A percentile compares a stretch with the other conserved stretches of the same genome.
Evolutionary conservation across 441 rosid species (phyloP).

Genomic region (Gossypium davidsonii): DNA sequence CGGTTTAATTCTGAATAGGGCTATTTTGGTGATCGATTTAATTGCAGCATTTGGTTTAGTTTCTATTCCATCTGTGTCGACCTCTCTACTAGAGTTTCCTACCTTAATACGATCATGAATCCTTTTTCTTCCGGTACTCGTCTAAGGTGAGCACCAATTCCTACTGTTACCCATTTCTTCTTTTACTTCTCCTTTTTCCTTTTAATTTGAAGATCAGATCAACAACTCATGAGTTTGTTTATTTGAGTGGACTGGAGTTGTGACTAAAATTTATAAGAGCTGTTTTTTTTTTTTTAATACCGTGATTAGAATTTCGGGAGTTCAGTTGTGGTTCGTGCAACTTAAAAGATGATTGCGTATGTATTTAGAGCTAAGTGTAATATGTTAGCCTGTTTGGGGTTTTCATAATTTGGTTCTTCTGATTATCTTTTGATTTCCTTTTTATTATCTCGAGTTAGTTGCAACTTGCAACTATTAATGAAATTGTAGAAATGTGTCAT

Average conservation of each 20-base stretch:
- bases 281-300: background rate
- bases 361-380: background rate
- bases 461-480: background rate
- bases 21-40: background rate
- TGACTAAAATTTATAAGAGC: background rate
- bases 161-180: background rate
- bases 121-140: conserved; percentile 97
- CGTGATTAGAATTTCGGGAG: conserved; percentile 4
- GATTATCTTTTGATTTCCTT: background rate
- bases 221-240: conserved; percentile 10
- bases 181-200: background rate
- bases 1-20: conserved; percentile 5
- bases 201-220: conserved; percentile 2
- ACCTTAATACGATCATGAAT: conserved; percentile 69
- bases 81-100: conserved; percentile 18
- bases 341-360: background rate
- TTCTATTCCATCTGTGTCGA: conserved; percentile 33
- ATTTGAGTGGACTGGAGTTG: conserved; percentile 5
- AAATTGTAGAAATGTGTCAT: background rate
- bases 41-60: conserved; percentile 10
- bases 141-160: conserved; percentile 50
- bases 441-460: background rate
- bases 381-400: background rate
- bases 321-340: background rate
- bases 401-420: background rate